Base-by-base conservation (phyloP, 2,329 filamentous ascomycete genomes). In the Zasmidium citrigriseum region DNA sequence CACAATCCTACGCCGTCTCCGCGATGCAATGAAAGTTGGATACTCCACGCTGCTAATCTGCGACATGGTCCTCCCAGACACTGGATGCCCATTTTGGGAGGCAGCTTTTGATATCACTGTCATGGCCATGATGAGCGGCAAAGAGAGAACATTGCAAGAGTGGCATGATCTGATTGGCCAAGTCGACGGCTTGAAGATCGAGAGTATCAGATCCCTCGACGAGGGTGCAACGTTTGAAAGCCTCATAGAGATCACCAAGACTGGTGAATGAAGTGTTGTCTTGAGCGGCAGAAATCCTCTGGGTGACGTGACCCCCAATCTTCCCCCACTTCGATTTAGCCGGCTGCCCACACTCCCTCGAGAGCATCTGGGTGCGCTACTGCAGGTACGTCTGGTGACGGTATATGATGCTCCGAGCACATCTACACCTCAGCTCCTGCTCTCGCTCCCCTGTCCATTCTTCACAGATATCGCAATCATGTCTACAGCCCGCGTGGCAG, bases 181-280 rank as follows among this genome's bases (percentile, higher is more conserved):
- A 46, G 41, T 46, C 7, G 9, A 5, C 9, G 41, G n/a, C 5
- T 46, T 46, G 41, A 46, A 46, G 41, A 46, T 46, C 14, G 27
- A 29, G 14, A 29, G 14, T 7, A 29, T 29, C 14, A 7, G 7
- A 29, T 14, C 27, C 7, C 7, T 29, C 27, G 27, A 29, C 14
- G 27, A 29, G 27, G 27, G n/a, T 7, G 27, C 27, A 14, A 29
- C 7, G 14, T 14, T 29, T 29, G 27, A 29, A 14, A 7, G 14
- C 27, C 7, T 29, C 7, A 29, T 29, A 7, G 7, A 29, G 14
- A 29, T 29, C 14, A 14, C 7, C 27, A 29, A 14, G 27, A 7
- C 7, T n/a, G 23, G 53, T 83, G 74, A 82, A 72, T 83, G 27
- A 29, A 29, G 27, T n/a, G n/a, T n/a, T n/a, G n/a, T n/a, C n/a